A percentile compares a stretch with the other conserved stretches of the same genome.
Conservation (phyloP, 1,139 yeast species). For the Blastobotrys persicus region DNA sequence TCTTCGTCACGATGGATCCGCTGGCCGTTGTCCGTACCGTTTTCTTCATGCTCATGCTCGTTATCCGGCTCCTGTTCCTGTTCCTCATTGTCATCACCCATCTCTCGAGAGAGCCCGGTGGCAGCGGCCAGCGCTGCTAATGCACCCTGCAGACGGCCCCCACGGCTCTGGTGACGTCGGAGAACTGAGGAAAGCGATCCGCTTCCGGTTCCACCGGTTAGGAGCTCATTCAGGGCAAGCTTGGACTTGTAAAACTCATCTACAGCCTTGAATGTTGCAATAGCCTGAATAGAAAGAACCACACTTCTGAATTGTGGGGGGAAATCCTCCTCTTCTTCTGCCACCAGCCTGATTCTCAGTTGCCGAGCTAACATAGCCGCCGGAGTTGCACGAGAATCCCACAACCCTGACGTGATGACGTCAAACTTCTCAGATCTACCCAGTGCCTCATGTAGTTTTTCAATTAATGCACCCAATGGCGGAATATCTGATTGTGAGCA, state of each 20-base stretch:
- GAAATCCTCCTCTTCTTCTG: constrained; percentile 34
- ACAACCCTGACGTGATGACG: constrained; percentile 55
- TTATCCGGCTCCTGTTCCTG: constrained; percentile 18
- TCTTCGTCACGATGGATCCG: constrained; percentile 18
- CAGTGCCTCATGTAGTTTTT: constrained; percentile 68
- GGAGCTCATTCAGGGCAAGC: constrained; percentile 21
- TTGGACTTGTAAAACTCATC: constrained; percentile 49
- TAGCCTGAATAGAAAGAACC: constrained; percentile 72
- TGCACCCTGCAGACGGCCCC: constrained; percentile 17
- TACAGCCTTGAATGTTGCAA: constrained; percentile 77
- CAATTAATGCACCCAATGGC: constrained; percentile 38
- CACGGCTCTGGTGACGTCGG: constrained; percentile 8
- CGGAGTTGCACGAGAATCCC: constrained; percentile 33
- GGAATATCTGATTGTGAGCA: constrained; percentile 20
- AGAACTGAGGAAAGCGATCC: constrained; percentile 1
- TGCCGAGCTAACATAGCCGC: constrained; percentile 73
- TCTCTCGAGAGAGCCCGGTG: constrained; percentile 13
- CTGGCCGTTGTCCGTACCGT: constrained; percentile 16
- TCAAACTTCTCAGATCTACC: constrained; percentile 77
- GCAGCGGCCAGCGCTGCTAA: constrained; percentile 23
- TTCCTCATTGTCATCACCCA: constrained; percentile 17
- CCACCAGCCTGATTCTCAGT: constrained; percentile 54
- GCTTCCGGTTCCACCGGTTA: constrained; percentile 14
- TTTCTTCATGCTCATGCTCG: constrained; percentile 10
- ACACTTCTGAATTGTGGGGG: constrained; percentile 27